Evolutionary conservation across 139 green algal genomes (phyloP).

Genomic region (Chlamydomonas incerta): DNA sequence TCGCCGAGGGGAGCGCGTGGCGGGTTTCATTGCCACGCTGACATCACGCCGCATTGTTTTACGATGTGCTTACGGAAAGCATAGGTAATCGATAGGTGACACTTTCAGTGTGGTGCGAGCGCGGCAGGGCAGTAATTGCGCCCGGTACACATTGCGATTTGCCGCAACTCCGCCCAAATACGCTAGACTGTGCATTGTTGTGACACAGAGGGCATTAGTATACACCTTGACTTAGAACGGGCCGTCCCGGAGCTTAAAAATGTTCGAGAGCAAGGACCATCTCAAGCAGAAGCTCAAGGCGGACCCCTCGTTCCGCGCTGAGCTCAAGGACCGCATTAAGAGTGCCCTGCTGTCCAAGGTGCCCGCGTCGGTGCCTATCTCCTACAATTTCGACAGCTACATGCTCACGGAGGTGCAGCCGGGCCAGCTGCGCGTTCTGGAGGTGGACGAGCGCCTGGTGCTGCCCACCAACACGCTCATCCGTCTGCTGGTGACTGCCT

Average conservation of each 20-base stretch:
- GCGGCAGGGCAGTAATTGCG: too few species aligned
- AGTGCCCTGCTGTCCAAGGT: slow-evolving; percentile 58
- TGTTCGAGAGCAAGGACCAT: slow-evolving; percentile 43
- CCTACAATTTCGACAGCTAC: slow-evolving; percentile 74
- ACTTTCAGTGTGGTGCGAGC: too few species aligned
- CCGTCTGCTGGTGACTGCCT: slow-evolving; percentile 68
- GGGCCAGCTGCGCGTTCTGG: slow-evolving; percentile 71
- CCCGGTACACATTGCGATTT: too few species aligned
- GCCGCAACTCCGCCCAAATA: too few species aligned
- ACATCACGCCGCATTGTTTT: too few species aligned
- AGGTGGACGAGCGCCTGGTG: slow-evolving; percentile 74
- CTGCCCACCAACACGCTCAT: slow-evolving; percentile 76
- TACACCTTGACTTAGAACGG: neutral
- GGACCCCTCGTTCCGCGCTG: slow-evolving; percentile 43
- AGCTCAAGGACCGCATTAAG: slow-evolving; percentile 71
- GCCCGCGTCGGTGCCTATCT: slow-evolving; percentile 47
- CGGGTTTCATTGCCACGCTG: too few species aligned
- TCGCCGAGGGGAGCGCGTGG: too few species aligned
- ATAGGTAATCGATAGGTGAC: too few species aligned
- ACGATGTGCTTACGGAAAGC: too few species aligned
- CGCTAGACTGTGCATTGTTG: neutral
- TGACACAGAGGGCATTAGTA: neutral
- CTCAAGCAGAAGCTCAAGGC: slow-evolving; percentile 64
- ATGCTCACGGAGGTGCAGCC: slow-evolving; percentile 60
- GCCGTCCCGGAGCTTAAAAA: neutral